These are phyloP conservation scores for Rhododendron vialii DNA, from an alignment of 148 eudicot genomes.

Conservation along the genomic window DNA sequence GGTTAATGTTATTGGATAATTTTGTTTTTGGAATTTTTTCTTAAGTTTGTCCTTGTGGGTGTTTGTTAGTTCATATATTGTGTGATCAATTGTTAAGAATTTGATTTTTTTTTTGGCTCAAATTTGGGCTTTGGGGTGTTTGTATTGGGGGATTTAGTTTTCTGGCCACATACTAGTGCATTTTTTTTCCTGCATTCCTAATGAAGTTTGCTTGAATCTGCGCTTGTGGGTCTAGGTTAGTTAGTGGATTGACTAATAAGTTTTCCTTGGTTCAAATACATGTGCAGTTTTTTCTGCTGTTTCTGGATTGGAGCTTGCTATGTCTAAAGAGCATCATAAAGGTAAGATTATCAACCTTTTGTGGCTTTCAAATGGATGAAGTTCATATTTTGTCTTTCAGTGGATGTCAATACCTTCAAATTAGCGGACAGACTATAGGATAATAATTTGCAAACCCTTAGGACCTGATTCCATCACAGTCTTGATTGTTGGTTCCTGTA, in stretches of 20 bases:
- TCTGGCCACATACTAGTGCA: constrained; percentile 19
- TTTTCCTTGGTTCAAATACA: background rate
- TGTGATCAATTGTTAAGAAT: background rate
- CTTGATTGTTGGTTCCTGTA: background rate
- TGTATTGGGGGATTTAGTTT: background rate
- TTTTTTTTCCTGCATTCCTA: background rate
- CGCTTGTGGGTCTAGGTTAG: background rate
- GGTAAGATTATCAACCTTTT: constrained; percentile 50
- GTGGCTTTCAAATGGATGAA: background rate
- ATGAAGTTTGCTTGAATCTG: background rate
- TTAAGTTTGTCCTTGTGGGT: background rate
- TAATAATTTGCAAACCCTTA: background rate
- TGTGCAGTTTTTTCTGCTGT: constrained; percentile 90
- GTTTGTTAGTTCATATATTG: background rate
- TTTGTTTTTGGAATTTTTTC: background rate
- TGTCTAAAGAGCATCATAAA: constrained; percentile 81
- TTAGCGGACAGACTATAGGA: background rate
- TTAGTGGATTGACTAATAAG: background rate
- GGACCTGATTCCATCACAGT: background rate
- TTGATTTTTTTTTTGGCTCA: background rate
- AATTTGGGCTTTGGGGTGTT: background rate
- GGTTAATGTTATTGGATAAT: background rate
- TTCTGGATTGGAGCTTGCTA: constrained; percentile 83
- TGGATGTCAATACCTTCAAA: background rate
- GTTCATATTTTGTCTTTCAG: background rate